phyloP scores from a whole-genome alignment of 2,329 filamentous ascomycete genomes.

The Monilinia polystroma region DNA sequence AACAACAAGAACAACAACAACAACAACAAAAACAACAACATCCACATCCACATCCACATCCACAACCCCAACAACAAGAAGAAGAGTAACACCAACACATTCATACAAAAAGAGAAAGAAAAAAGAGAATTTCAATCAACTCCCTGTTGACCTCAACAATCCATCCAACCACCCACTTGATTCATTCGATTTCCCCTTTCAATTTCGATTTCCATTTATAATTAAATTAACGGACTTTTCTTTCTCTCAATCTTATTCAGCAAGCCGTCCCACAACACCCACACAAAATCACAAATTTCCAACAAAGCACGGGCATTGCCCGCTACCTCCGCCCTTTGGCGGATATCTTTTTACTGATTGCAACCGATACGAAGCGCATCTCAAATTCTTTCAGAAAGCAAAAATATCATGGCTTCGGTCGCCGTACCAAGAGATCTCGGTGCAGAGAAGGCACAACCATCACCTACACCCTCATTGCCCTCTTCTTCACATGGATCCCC shows the following conservation, averaged over 20 bases:
- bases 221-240: not conserved
- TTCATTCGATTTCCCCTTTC: not conserved
- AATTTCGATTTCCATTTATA: not conserved
- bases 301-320: constrained; percentile 33
- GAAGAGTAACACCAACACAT: too few relatives aligned
- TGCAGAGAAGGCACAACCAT: constrained; percentile 31
- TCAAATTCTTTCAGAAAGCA: constrained; percentile 15
- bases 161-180: too few relatives aligned
- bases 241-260: constrained; percentile 11
- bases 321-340: constrained; percentile 30
- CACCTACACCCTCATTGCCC: constrained; percentile 33
- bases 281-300: constrained; percentile 20
- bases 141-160: not conserved
- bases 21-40: too few relatives aligned
- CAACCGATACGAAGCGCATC: constrained; percentile 21
- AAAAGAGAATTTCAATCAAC: too few relatives aligned
- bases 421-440: constrained; percentile 31
- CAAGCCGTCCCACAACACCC: constrained; percentile 1
- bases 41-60: too few relatives aligned
- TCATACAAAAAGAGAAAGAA: too few relatives aligned
- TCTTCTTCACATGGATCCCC: constrained; percentile 35
- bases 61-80: too few relatives aligned
- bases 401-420: constrained; percentile 37
- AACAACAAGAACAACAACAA: too few relatives aligned
- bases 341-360: constrained; percentile 25